Evolutionary conservation across 2,329 filamentous ascomycete genomes (phyloP).

Genomic region (Rutstroemia sp.): DNA sequence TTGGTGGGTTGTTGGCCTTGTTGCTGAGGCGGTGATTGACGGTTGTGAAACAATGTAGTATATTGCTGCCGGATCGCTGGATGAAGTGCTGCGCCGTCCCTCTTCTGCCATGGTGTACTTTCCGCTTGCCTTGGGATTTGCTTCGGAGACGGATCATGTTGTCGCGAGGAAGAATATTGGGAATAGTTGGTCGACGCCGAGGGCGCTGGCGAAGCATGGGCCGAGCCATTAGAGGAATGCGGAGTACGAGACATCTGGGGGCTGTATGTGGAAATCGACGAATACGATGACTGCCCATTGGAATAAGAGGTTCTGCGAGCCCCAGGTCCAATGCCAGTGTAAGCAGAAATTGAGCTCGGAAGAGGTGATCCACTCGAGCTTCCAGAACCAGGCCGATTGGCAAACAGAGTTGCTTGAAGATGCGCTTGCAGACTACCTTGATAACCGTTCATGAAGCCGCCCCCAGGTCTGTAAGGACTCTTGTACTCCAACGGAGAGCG

Average conservation of each 20-base stretch:
- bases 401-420: slow-evolving; percentile 24
- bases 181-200: background rate
- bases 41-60: slow-evolving; percentile 20
- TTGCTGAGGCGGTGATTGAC: slow-evolving; percentile 7
- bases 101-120: slow-evolving; percentile 21
- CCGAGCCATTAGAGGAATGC: background rate
- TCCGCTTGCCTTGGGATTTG: slow-evolving; percentile 6
- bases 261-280: background rate
- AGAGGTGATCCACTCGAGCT: slow-evolving; percentile 3
- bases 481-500: slow-evolving; percentile 49
- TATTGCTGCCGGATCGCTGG: slow-evolving; percentile 33
- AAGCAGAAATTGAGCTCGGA: slow-evolving; percentile 6
- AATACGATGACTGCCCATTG: background rate
- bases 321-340: background rate
- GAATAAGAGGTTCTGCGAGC: background rate
- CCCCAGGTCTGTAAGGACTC: slow-evolving; percentile 48
- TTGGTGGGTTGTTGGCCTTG: background rate
- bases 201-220: slow-evolving; percentile 5
- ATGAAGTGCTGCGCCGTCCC: slow-evolving; percentile 26
- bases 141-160: slow-evolving; percentile 12
- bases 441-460: slow-evolving; percentile 55
- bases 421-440: slow-evolving; percentile 36
- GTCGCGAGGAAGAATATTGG: slow-evolving; percentile 7
- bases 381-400: slow-evolving; percentile 13
- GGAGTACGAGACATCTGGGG: background rate